Evolutionary conservation across 768 basidiomycete species (phyloP), one percentile per base, ranked within the genome.

Genomic region (Crucibulum laeve): DNA sequence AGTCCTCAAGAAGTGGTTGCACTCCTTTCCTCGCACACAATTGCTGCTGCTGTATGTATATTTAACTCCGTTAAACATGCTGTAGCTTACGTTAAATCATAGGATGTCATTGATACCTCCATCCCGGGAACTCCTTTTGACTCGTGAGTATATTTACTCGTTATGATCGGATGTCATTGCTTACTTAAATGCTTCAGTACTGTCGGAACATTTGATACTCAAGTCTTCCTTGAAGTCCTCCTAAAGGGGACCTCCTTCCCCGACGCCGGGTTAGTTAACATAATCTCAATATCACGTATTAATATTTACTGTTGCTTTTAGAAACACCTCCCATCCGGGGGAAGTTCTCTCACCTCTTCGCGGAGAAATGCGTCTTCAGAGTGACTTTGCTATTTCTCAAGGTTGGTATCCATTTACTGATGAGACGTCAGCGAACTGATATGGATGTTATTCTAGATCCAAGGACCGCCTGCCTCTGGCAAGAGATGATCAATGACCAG

Each of bases 91-190:
- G 11, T 7, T 37, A 10, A 37, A 14, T 10, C 8, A 7, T 44
- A 14, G 7, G 17, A n/a, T 22, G 14, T 40, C 21, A 32, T 25
- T 19, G 15, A 0, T 25, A 39, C 14, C 49, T n/a, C 53, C 18
- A 49, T 52, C 34, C 48, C 59, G n/a, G 58, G 60, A 33, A 59
- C 61, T n/a, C 63, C 68, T 1, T 69, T 70, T 49, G 68, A 70
- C 44, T 63, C 64, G 19, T 26, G 18, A 19, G 15, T 14, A 13
- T 40, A 2, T 19, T 4, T n/a, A 11, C n/a, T n/a, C n/a, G n/a
- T n/a, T 4, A 38, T 38, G 28, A n/a, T 8, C 8, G n/a, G 28
- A 30, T 8, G n/a, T 30, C n/a, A n/a, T 30, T 30, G 28, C n/a
- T 8, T 30, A 30, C 28, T 30, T 8, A 30, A 8, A n/a, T 30